Evolutionary conservation across 1,284 basidiomycete genomes (phyloP).

Genomic region (Bondarzewia mesenterica): DNA sequence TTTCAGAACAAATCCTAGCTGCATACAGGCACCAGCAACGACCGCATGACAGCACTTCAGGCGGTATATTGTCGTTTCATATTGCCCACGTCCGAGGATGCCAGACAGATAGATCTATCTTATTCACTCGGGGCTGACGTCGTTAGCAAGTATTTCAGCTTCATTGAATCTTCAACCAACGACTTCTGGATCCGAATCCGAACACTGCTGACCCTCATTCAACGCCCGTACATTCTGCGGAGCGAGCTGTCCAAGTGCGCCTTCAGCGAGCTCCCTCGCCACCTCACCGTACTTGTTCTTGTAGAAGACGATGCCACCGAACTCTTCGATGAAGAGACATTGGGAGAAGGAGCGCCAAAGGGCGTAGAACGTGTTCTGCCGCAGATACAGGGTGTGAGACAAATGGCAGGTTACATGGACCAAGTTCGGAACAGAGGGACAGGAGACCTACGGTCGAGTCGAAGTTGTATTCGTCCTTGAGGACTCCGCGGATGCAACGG

Average conservation of each 20-base stretch:
- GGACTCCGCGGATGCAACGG: constrained; percentile 18
- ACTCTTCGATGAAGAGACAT: constrained; percentile 41
- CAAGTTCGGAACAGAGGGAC: neutral
- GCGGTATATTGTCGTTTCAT: no score
- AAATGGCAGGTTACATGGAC: neutral
- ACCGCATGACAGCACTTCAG: no score
- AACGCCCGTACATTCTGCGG: neutral
- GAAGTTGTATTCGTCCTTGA: constrained; percentile 24
- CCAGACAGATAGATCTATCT: no score
- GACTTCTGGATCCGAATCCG: neutral
- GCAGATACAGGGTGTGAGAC: neutral
- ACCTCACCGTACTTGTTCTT: neutral
- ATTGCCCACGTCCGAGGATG: no score
- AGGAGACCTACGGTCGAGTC: constrained; percentile 9
- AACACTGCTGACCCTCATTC: neutral
- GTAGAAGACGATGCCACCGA: constrained; percentile 18
- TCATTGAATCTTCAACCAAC: neutral
- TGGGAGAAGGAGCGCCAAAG: constrained; percentile 31
- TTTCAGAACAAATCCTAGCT: no score
- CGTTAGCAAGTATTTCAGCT: no score
- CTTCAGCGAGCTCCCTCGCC: neutral
- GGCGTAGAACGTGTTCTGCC: constrained; percentile 24
- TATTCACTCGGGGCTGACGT: no score
- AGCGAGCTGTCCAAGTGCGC: neutral
- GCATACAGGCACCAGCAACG: no score